These are phyloP conservation scores for Scedosporium dehoogii DNA, from an alignment of 2,329 filamentous ascomycete species.

Conservation along the genomic window DNA sequence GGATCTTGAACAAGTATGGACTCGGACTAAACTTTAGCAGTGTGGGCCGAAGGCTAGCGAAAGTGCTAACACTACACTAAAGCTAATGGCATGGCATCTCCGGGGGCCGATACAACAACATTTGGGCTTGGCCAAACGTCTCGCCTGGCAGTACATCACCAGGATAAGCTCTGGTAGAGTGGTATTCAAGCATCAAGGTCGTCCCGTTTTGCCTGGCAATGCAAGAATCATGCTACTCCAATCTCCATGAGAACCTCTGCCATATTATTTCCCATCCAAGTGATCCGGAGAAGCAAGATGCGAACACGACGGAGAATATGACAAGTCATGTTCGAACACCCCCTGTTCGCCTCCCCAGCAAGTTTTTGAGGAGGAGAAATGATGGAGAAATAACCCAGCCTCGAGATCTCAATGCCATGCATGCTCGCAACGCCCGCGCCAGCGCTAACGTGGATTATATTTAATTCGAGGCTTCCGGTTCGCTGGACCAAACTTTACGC, in stretches of 20 bases:
- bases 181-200: neutral
- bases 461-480: neutral
- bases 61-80: too few relatives aligned
- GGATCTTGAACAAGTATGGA: too few relatives aligned
- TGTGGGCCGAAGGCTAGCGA: too few relatives aligned
- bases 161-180: neutral
- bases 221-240: neutral
- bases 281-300: neutral
- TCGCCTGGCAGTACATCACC: neutral
- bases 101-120: too few relatives aligned
- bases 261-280: neutral
- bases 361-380: neutral
- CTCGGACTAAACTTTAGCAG: too few relatives aligned
- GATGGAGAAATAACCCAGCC: neutral
- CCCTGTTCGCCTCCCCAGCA: neutral
- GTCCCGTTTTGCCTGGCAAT: neutral
- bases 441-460: neutral
- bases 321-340: neutral
- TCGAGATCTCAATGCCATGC: neutral
- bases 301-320: neutral
- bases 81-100: too few relatives aligned
- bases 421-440: neutral
- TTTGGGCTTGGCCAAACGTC: neutral
- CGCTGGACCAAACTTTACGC: neutral
- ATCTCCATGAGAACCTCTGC: neutral